Base-by-base conservation (phyloP, 2,329 filamentous ascomycete genomes). In the Aspergillus quadricinctus region DNA sequence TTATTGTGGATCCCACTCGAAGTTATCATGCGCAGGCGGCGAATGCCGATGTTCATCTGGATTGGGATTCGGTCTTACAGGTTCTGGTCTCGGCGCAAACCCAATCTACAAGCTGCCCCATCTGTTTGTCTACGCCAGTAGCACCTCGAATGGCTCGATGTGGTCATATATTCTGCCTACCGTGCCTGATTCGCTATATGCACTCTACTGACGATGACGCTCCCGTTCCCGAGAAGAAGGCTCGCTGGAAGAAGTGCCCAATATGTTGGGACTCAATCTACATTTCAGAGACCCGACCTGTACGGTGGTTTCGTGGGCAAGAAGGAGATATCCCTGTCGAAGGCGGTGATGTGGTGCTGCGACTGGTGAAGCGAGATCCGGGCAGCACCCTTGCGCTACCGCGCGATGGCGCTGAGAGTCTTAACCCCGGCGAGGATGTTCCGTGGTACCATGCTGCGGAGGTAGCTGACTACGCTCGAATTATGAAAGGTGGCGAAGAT, bases 61-160 rank as follows among this genome's bases (percentile, higher is more conserved):
- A 96, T 66, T 99, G 94, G 94, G 83, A 86, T 62, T 86, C 90
- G 63, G 89, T 99, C 52, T 79, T 97, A 61, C 94, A 99, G 75
- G 87, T 99, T 53, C 81, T 99, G 64, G 94, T 90, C 8, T 97
- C 93, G 1, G 84, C 89, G 55, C 87, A 94, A 72, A 96, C 92
- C 0, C 94, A 99, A 74, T 81, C 86, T 46, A 84, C 92, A 2
- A 91, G 89, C 23, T 99, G 94, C 71, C 94, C 94, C 0, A 99
- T 99, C 54, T 99, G 94, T 69, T 83, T 99, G 28, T 96, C 89
- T 1, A 90, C 89, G 54, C 94, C 94, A 1, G 90, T 96, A 19
- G 94, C 94, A 7, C 92, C 94, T 31, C 87, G 94, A 55, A 99
- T 99, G 93, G 92, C 94, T 45, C 93, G 88, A 69, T 99, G 94